Base-by-base conservation (phyloP, 2,329 filamentous ascomycete species). In the Colletotrichum simmondsii region DNA sequence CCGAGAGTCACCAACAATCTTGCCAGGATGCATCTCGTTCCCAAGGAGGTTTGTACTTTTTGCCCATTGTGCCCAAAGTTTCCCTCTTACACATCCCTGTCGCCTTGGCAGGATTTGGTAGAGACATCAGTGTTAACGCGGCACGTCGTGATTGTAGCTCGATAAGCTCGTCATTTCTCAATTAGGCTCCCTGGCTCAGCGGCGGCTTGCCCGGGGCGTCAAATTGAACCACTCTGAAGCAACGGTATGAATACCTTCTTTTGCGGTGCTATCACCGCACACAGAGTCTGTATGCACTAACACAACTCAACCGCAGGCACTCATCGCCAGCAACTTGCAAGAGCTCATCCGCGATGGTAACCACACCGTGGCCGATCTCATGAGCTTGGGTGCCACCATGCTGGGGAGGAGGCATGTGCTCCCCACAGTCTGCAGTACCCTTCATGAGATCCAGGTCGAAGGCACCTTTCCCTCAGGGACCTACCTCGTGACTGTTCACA, bases 331-430 rank as follows among this genome's bases (percentile, higher is more conserved):
- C 80, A 95, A 95, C 82, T 89, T 98, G 62, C 96, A 98, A 83
- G 96, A 98, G 89, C 92, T 98, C 78, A 97, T 98, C 82, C 95
- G 96, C 82, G 96, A 98, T 96, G 96, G 96, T 80, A 92, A 93
- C 77, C 94, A 98, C 85, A 93, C 90, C 16, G 96, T 98, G 66
- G 93, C 95, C 52, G 95, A 98, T 82, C 94, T 98, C 80, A 98
- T 98, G 95, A 87, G 91, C 74, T 90, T 98, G 75, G 96, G 96
- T 77, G 92, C 94, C 78, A 96, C 94, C 67, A 95, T 98, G 92
- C 93, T 98, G 3, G 96, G 96, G 75, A 93, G 96, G 11, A 93
- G 96, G 42, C 96, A 98, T 83, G 96, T 98, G 73, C 87, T 95
- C 56, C 95, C 96, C 26, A 92, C 93, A 12, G 96, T 98, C 28